Evolutionary conservation across 2,329 filamentous ascomycete species (phyloP), one percentile per base, ranked within the genome.

Genomic region (Exophiala spinifera): DNA sequence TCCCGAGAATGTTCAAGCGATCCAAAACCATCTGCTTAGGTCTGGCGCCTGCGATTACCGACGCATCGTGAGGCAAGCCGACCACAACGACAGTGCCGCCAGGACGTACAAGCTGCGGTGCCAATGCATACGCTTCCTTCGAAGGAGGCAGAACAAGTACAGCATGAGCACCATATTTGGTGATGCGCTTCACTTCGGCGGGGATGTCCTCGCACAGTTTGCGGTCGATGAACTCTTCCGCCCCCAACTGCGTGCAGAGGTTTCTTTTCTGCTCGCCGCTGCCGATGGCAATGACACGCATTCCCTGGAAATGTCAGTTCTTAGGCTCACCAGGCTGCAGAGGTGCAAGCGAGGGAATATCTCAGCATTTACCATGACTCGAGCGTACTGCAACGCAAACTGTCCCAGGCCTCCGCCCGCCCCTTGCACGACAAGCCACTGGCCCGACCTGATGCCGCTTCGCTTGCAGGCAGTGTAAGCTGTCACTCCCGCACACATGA

Each of bases 1-100:
- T 72, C 0, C 72, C 73, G 17, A 76, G 72, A 33, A 75, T 60
- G 52, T 75, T 75, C 50, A 75, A 52, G 46, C 67, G 69, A 63
- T 67, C 73, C 65, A 74, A 42, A 31, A 67, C 70, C 61, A 74
- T 54, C 57, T 67, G 42, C 11, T 73, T 49, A 7, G 74, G 73
- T 45, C 67, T 64, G 20, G 72, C 70, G 17, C 70, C 70, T 8
- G 69, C 70, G n/a, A 71, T 36, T 3, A 72, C 61, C 28, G 61
- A 64, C 0, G 64, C 54, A 52, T 70, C 67, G n/a, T 60, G 58
- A 1, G 70, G 70, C 31, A 71, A 58, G 10, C 69, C 70, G n/a
- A 71, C 70, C 6, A 65, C 66, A 6, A 72, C 70, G 25, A 72
- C 61, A 0, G 69, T 72, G 2, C 69, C 70, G 20, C 69, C 67